Base-by-base conservation (phyloP, 495 filamentous ascomycete genomes). In the Trichoderma reesei region DNA sequence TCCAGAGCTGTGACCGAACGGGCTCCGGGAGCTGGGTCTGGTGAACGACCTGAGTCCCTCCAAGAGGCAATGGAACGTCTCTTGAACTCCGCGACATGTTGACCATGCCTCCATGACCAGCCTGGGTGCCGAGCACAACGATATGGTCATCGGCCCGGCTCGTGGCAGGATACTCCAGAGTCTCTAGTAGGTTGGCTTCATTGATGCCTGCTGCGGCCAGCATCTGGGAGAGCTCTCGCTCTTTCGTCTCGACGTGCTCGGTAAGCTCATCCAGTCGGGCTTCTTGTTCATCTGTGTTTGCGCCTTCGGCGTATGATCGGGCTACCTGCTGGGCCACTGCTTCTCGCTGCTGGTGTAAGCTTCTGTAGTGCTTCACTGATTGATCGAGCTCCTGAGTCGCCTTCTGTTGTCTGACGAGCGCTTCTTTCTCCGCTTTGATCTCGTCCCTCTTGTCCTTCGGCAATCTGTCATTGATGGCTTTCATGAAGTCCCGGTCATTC, bases 11-110 rank as follows among this genome's bases (percentile, higher is more conserved):
- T 16, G 51, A 56, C 36, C 61, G 39, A n/a, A 34, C 46, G 11
- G 20, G n/a, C 3, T n/a, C 31, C 3, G 73, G 70, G 14, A 75
- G 61, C 64, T 83, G 80, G 0, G 80, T 82, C 61, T 83, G 80
- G 18, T 77, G 69, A 36, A 81, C 76, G 14, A 82, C 71, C 66
- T 83, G 78, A 18, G 76, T 76, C 6, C 39, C 39, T 34, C 33
- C 18, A 10, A 61, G 14, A 9, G 59, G 36, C 16, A 38, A 1
- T n/a, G 59, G 16, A 6, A 16, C 20, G 20, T 44, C 38, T 46
- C 20, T 42, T 63, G 61, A 63, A 31, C 61, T 46, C 18, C 18
- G 61, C 4, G 61, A 44, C 51, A 60, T 39, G 20, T 44, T 65
- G 9, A 44, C 18, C 11, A 31, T 56, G 18, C 26, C 38, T 34